Base-by-base conservation (phyloP, 2,329 filamentous ascomycete species). In the Diaporthe sp. region DNA sequence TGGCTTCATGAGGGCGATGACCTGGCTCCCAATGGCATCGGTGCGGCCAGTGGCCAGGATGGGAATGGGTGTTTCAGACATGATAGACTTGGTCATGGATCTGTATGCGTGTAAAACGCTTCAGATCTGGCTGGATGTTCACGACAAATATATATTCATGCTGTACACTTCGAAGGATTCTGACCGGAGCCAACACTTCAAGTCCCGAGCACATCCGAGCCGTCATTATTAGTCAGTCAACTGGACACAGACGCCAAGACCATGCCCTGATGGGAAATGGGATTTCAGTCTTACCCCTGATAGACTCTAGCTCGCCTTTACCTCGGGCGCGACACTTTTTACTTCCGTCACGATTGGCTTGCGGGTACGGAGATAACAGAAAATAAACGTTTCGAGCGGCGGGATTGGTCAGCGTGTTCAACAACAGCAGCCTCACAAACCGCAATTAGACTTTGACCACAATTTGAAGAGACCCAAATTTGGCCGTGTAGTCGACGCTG, bases 21-120 rank as follows among this genome's bases (percentile, higher is more conserved):
- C 65, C 34, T 28, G 19, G 13, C 25, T 25, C 7, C 34, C 73
- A 15, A 74, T 28, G 1, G 19, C n/a, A 37, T 55, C 37, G 3
- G n/a, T 49, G 22, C 55, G 46, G 73, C 73, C 73, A 12, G 73
- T 74, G 15, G 51, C 25, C 9, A 74, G 25, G 65, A 74, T 34
- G 67, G 73, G 73, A 17, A 74, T 71, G 3, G 73, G 34, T 6
- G 46, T 25, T 37, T 39, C 39, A 17, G 72, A 51, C 72, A 74
- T 74, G 65, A 28, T 71, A 6, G 39, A 46, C 8, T 55, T 25
- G 19, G 19, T n/a, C 15, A 6, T 3, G 8, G 17, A 1, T 12
- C 1, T 44, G 25, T n/a, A 22, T 62, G 2, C 2, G 22, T 5
- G 8, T 13, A 3, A 28, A 37, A 1, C 2, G 17, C 3, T 44